Evolutionary conservation across 2,329 filamentous ascomycete genomes (phyloP).

Genomic region (Trichocomaceae sp.): DNA sequence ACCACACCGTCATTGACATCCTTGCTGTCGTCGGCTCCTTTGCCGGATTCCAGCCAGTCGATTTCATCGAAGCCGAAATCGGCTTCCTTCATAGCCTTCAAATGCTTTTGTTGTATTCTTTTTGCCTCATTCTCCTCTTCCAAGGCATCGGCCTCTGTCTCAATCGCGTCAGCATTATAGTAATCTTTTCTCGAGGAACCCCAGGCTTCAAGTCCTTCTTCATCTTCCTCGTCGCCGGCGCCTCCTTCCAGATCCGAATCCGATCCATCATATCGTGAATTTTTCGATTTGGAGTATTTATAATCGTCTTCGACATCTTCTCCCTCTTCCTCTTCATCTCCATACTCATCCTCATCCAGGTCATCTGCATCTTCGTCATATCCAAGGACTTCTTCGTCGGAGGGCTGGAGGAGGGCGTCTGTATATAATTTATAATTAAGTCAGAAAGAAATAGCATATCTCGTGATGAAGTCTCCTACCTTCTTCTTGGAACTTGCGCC

Average conservation of each 20-base stretch:
- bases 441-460: slow-evolving; percentile 15
- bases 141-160: slow-evolving; percentile 66
- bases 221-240: slow-evolving; percentile 45
- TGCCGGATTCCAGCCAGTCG: slow-evolving; percentile 65
- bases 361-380: slow-evolving; percentile 45
- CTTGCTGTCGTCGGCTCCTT: slow-evolving; percentile 40
- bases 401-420: slow-evolving; percentile 53
- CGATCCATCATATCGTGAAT: slow-evolving; percentile 18
- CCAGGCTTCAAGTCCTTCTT: slow-evolving; percentile 66
- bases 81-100: slow-evolving; percentile 79
- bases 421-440: slow-evolving; percentile 1
- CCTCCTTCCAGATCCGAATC: slow-evolving; percentile 22
- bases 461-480: slow-evolving; percentile 32
- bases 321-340: slow-evolving; percentile 42
- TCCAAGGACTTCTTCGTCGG: slow-evolving; percentile 58
- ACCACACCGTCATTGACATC: slow-evolving; percentile 53
- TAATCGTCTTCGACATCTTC: slow-evolving; percentile 27
- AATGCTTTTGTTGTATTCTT: slow-evolving; percentile 81
- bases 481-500: slow-evolving; percentile 63
- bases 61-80: slow-evolving; percentile 91
- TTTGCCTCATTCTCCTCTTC: slow-evolving; percentile 90
- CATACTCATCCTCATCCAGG: slow-evolving; percentile 39
- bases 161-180: slow-evolving; percentile 77
- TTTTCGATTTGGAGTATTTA: slow-evolving; percentile 24
- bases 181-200: slow-evolving; percentile 83